Evolutionary conservation across 1,284 basidiomycete genomes (phyloP).

Genomic region (Takashimella tepidaria): DNA sequence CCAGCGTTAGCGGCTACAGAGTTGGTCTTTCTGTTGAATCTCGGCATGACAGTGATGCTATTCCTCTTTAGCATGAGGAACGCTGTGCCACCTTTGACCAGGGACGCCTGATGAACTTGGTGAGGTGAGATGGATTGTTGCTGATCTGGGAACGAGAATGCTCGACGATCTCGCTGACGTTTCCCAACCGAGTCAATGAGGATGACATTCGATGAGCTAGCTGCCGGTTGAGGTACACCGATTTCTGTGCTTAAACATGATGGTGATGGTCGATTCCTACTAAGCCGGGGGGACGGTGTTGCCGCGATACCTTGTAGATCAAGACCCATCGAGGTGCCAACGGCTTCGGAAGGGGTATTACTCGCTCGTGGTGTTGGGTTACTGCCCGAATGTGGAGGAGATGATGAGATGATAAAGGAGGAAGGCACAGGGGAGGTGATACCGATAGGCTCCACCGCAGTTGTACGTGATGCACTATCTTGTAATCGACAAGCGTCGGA

Average conservation of each 20-base stretch:
- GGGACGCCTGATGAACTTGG: slow-evolving; percentile 5
- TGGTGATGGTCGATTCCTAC: neutral
- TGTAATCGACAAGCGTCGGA: slow-evolving; percentile 32
- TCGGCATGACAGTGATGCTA: neutral
- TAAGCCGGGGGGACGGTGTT: slow-evolving; percentile 2
- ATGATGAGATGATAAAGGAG: slow-evolving; percentile 6
- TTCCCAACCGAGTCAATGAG: neutral
- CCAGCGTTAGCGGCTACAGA: slow-evolving; percentile 8
- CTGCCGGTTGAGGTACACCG: neutral
- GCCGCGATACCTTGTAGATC: neutral
- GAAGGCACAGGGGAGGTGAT: slow-evolving; percentile 30
- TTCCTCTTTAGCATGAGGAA: neutral
- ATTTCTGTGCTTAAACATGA: neutral
- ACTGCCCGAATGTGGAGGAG: slow-evolving; percentile 2
- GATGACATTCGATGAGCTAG: neutral
- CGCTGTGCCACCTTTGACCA: neutral
- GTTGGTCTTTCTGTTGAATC: slow-evolving; percentile 31
- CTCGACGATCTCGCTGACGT: slow-evolving; percentile 31
- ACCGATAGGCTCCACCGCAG: slow-evolving; percentile 5
- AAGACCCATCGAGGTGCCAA: neutral
- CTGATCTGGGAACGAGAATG: slow-evolving; percentile 38
- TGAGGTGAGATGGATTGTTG: slow-evolving; percentile 15
- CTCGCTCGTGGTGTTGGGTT: neutral
- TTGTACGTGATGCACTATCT: slow-evolving; percentile 18
- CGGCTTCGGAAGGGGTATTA: neutral